phyloP scores from a whole-genome alignment of 768 basidiomycete genomes.

The Psilocybe tampanensis region DNA sequence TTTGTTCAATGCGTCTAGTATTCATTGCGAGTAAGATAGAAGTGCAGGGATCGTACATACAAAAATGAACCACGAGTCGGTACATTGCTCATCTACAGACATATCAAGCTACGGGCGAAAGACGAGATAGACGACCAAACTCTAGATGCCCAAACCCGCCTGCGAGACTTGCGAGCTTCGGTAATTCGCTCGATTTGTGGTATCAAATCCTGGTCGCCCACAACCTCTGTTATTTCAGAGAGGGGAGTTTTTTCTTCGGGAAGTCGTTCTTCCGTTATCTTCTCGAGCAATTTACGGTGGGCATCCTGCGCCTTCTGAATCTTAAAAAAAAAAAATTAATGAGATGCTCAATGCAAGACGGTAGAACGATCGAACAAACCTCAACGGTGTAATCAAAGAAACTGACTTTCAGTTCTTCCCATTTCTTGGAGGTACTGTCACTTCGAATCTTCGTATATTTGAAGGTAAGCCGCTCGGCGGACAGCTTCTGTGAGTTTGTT shows the following conservation, averaged over 20 bases:
- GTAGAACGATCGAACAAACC: background rate
- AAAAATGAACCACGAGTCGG: too few relatives aligned
- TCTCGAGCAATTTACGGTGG: too few relatives aligned
- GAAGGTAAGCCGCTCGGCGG: background rate
- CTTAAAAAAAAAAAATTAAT: background rate
- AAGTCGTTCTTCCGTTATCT: too few relatives aligned
- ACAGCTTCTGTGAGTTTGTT: background rate
- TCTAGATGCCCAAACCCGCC: background rate
- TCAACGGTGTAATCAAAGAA: constrained; percentile 2
- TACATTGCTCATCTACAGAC: background rate
- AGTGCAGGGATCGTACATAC: too few relatives aligned
- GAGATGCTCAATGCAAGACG: background rate
- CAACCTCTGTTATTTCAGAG: too few relatives aligned
- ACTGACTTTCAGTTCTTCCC: background rate
- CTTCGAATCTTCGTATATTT: background rate
- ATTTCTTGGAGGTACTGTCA: background rate
- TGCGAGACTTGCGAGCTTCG: background rate
- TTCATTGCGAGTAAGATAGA: too few relatives aligned
- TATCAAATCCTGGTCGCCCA: background rate
- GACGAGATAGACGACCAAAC: background rate
- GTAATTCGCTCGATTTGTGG: background rate
- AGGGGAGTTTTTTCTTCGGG: too few relatives aligned
- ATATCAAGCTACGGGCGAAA: background rate
- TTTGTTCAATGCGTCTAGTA: background rate
- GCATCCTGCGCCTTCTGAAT: background rate